Conservation (phyloP, 306 rosid species). For the Pyrus communis region DNA sequence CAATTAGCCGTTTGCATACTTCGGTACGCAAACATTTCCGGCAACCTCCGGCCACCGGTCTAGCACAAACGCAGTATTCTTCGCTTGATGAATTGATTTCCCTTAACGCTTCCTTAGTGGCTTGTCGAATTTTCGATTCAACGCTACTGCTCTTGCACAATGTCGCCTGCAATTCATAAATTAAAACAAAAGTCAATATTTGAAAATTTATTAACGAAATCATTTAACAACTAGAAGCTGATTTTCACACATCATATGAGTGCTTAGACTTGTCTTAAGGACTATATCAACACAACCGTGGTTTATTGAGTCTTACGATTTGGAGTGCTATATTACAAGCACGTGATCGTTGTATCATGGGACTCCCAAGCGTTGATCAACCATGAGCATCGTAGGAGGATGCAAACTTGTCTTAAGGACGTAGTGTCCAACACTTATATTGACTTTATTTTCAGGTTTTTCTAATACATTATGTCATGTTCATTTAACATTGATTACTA, state of each 20-base stretch:
- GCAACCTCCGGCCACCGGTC: constrained; percentile 37
- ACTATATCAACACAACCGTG: too few species aligned
- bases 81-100: constrained; percentile 18
- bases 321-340: too few species aligned
- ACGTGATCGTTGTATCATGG: too few species aligned
- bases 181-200: not conserved
- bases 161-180: constrained; percentile 28
- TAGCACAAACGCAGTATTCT: constrained; percentile 39
- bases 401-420: too few species aligned
- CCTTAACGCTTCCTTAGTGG: constrained; percentile 43
- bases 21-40: constrained; percentile 55
- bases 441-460: too few species aligned
- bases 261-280: too few species aligned
- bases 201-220: not conserved
- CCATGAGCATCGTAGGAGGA: too few species aligned
- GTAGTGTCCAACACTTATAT: too few species aligned
- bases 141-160: constrained; percentile 37
- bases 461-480: too few species aligned
- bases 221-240: not conserved
- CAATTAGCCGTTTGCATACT: constrained; percentile 41
- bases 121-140: constrained; percentile 45
- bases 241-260: not conserved
- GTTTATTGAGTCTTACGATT: too few species aligned
- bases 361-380: too few species aligned
- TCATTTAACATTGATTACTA: too few species aligned